A percentile compares a stretch with the other conserved stretches of the same genome.
phyloP scores from a whole-genome alignment of 1,284 basidiomycete genomes.

The Thecaphora thlaspeos region DNA sequence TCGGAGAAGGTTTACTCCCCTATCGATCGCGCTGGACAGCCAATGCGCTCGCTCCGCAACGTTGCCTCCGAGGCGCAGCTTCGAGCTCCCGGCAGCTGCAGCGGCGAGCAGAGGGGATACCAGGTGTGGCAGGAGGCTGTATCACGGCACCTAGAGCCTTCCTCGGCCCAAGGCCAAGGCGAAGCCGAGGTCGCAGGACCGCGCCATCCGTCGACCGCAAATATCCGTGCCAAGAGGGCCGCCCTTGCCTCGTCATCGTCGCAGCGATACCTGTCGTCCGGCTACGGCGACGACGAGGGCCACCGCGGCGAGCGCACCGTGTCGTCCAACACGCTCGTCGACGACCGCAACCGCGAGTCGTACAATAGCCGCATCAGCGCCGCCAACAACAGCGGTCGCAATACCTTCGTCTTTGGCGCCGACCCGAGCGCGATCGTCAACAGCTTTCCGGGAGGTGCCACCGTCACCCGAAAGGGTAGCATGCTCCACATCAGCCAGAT shows the following conservation, averaged over 20 bases:
- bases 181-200: background rate
- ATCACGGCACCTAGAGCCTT: no score
- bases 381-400: background rate
- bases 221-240: no score
- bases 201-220: background rate
- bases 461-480: slow-evolving; percentile 31
- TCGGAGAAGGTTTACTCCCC: slow-evolving; percentile 7
- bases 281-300: background rate
- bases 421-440: background rate
- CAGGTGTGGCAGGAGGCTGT: no score
- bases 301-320: slow-evolving; percentile 31
- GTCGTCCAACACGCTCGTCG: slow-evolving; percentile 33
- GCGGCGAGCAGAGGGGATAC: no score
- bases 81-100: background rate
- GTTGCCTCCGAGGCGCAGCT: background rate
- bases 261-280: background rate
- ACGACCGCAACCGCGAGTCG: background rate
- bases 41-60: background rate
- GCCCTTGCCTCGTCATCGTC: background rate
- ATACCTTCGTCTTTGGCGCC: background rate
- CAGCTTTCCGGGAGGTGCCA: slow-evolving; percentile 12
- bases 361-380: background rate
- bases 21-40: background rate
- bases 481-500: slow-evolving; percentile 45
- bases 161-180: background rate